Conservation (phyloP, 2,329 filamentous ascomycete genomes). For the Cercospora nicotianae region DNA sequence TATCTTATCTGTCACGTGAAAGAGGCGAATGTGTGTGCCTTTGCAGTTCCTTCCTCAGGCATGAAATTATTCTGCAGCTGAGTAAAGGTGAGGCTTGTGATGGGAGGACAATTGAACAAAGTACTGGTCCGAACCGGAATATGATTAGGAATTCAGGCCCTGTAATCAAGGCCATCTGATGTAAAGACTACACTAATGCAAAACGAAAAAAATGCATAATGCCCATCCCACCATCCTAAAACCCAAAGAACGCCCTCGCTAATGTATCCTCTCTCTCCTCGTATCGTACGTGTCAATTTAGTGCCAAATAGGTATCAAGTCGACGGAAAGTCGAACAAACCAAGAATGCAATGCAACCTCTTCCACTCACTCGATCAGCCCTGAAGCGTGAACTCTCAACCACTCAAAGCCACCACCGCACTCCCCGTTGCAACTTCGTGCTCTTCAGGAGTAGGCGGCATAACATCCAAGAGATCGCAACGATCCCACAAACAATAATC, state of each 20-base stretch:
- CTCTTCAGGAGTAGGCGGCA: conserved; percentile 6
- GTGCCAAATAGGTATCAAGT: neutral
- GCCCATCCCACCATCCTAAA: neutral
- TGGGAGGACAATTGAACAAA: too few relatives aligned
- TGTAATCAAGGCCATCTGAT: neutral
- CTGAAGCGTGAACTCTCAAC: neutral
- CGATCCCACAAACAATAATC: conserved; percentile 9
- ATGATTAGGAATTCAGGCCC: neutral
- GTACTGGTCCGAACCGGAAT: too few relatives aligned
- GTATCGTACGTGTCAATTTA: neutral
- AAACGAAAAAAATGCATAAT: neutral
- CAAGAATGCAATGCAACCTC: neutral
- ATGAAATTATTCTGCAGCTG: too few relatives aligned
- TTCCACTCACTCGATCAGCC: neutral
- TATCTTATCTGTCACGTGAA: neutral
- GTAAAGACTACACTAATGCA: neutral
- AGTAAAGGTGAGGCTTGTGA: too few relatives aligned
- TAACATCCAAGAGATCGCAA: neutral
- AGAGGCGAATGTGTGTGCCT: too few relatives aligned
- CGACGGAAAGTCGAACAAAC: neutral
- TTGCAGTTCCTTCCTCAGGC: too few relatives aligned
- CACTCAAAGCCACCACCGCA: neutral
- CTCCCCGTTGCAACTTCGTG: neutral
- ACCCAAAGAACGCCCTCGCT: conserved; percentile 1
- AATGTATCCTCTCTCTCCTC: neutral